Base-by-base conservation (phyloP, 139 green algal species). In the Chlamydomonas applanata region DNA sequence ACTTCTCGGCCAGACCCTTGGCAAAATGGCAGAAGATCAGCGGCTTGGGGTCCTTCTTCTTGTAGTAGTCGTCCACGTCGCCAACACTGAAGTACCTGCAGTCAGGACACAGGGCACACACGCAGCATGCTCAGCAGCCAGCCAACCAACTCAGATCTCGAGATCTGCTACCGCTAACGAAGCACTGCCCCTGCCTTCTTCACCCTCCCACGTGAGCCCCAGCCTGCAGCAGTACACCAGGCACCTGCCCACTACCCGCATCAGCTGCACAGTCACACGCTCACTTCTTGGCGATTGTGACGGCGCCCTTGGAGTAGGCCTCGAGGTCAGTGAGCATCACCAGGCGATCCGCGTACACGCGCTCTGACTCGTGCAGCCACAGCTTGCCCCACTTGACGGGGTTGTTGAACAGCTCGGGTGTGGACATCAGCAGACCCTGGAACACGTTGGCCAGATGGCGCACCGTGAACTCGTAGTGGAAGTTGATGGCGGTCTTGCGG, bases 381-480 rank as follows among this genome's bases (percentile, higher is more conserved):
- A 97, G 82, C 75, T 90, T 89, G 74, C 83, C 86, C 77, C 93
- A 87, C 86, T 95, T 96, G 53, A 54, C 69, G 30, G 83, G 62
- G 78, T 84, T 87, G 85, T 89, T 90, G 86, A 93, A 93, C 64
- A 88, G 77, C 64, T 90, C 88, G 34, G 86, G 87, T 2, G 81
- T 91, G 74, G 88, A 93, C 87, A 97, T 93, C 69, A 95, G 87
- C 84, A 95, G 79, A 44, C 90, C 92, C 69, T 95, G 90, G 91
- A 97, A 97, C 32, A 97, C 91, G 62, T 95, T 93, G 57, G 91
- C 84, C 57, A 97, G 77, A 75, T 97, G 92, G 61, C 92, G 87
- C 67, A 97, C 79, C 17, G 89, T 93, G 85, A 94, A 97, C 84
- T 97, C 92, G 68, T 97, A 97, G 80, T 97, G 92, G 84, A 96